Base-by-base conservation (phyloP, 192 early-diverging fungal species). In the Podila minutissima region DNA sequence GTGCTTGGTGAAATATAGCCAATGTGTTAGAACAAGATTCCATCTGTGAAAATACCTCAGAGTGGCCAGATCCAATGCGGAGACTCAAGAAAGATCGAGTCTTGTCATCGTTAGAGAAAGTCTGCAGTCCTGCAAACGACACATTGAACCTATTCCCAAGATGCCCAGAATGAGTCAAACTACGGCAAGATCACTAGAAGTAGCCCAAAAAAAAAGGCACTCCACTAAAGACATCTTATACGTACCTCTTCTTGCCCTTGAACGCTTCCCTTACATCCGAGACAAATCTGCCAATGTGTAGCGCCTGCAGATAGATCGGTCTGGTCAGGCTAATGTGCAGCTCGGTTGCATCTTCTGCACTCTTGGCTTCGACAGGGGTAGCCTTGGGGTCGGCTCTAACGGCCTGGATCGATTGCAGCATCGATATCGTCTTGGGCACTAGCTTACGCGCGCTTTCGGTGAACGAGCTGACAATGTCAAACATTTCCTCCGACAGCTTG, bases 21-120 rank as follows among this genome's bases (percentile, higher is more conserved):
- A 5, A 1, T 20, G 20, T 22, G 38, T 2, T 49, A 19, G n/a
- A 9, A 33, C 50, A 31, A 15, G 26, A 24, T 31, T 11, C 24
- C 7, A 17, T 5, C 1, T 5, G 33, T 33, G 22, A 19, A 49
- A 24, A 31, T 65, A 73, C 77, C 77, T 81, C 62, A 17, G 71
- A 62, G 69, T 73, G 77, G 0, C 77, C 77, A 13, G 77, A 51
- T 20, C 77, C 77, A 2, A 81, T 67, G 3, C 77, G 77, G 7
- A 81, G 67, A 66, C 77, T 73, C 46, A 81, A 38, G 62, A 81
- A 81, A 10, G 77, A 81, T 15, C 77, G 55, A 0, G 77, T 72
- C 5, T 69, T 69, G 13, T 81, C 71, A 2, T 81, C 77, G 48
- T 81, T 81, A 0, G 77, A 57, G 22, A 81, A 81, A 48, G 66